Evolutionary conservation across 2,329 filamentous ascomycete species (phyloP).

Genomic region (Microsporum ferrugineum): DNA sequence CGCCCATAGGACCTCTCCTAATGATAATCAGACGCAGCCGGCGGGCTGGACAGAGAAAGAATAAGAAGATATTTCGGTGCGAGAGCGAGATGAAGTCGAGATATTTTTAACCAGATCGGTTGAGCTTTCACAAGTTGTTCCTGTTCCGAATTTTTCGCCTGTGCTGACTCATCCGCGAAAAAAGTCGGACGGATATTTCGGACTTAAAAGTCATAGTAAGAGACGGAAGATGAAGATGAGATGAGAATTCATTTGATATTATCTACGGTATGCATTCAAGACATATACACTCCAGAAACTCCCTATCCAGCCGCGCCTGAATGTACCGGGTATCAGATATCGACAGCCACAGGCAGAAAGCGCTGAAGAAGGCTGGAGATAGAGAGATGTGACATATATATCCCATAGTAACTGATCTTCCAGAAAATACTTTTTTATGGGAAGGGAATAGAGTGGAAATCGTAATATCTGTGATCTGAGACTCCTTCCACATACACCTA

Average conservation of each 20-base stretch:
- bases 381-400: neutral
- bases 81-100: neutral
- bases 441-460: neutral
- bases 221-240: neutral
- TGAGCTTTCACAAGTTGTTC: conserved; percentile 1
- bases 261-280: neutral
- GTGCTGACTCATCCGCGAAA: neutral
- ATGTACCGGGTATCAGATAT: neutral
- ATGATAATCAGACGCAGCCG: neutral
- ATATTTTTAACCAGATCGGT: neutral
- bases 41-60: neutral
- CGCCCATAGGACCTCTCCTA: neutral
- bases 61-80: neutral
- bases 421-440: neutral
- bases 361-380: neutral
- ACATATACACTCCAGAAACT: neutral
- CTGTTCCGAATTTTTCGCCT: conserved; percentile 1
- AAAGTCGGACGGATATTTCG: neutral
- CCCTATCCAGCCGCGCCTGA: neutral
- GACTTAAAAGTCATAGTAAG: neutral
- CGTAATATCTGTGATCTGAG: neutral
- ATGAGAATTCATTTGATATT: neutral
- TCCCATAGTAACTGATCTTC: neutral
- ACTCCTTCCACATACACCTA: neutral
- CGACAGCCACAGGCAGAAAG: neutral